Percentiles rank a stretch among this genome's conserved stretches.
phyloP scores from a whole-genome alignment of 768 basidiomycete species.

The Phanerodontia chrysosporium region DNA sequence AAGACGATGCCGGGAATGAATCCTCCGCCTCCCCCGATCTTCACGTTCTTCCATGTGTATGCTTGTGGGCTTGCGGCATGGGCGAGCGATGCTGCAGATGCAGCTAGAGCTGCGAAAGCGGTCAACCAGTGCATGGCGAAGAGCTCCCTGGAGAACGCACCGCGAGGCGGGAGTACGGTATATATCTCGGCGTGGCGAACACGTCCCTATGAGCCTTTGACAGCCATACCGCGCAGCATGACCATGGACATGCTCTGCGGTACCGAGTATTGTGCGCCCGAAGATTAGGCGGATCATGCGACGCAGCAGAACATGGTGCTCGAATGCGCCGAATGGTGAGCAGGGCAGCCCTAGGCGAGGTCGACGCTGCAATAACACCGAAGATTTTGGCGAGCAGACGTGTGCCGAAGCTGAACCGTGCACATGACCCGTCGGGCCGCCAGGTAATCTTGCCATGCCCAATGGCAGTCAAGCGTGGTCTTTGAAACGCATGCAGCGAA shows the following conservation, averaged over 20 bases:
- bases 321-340: background rate
- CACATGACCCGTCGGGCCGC: background rate
- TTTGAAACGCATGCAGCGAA: background rate
- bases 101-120: background rate
- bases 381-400: background rate
- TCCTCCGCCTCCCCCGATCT: constrained; percentile 42
- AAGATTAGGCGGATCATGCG: background rate
- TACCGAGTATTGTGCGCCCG: constrained; percentile 3
- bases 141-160: background rate
- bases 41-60: constrained; percentile 64
- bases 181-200: background rate
- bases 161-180: background rate
- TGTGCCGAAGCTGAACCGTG: constrained; percentile 2
- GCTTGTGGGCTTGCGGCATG: constrained; percentile 41
- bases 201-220: background rate
- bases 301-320: background rate
- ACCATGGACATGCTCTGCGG: background rate
- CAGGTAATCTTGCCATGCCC: background rate
- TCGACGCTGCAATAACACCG: background rate
- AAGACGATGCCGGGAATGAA: constrained; percentile 60
- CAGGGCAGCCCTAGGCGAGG: background rate
- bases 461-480: background rate
- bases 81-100: constrained; percentile 24
- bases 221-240: background rate
- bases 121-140: background rate